Evolutionary conservation across 306 rosid species (phyloP), one percentile per base, ranked within the genome.

Genomic region (Acacia melanoxylon): DNA sequence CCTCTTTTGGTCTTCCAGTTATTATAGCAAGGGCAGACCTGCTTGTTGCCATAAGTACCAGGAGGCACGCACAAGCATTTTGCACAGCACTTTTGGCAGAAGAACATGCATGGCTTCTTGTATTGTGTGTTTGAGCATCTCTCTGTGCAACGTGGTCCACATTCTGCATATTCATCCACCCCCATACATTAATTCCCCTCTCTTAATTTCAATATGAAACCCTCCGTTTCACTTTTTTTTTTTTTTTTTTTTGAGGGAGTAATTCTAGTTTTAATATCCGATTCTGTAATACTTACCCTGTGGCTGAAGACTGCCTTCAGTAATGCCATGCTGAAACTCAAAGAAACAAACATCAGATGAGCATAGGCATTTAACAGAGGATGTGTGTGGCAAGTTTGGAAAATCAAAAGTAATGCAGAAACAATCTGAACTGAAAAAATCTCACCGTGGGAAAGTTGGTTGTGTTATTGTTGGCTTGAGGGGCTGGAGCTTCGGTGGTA

Each of bases 1-100:
- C 96, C 97, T 46, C 86, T 82, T 82, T 93, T 87, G 87, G 96
- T 91, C 91, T 93, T 93, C 97, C 97, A 90, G 77, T 91, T 86
- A 72, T 91, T 85, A 76, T 93, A 93, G 88, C 97, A 91, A 66
- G 97, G 96, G 68, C 96, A 93, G 2, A 81, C 76, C 62, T 90
- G 90, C 81, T 93, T 93, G 86, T 93, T 91, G 54, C 96, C 94
- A 48, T 91, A 93, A 31, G 91, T 85, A 20, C 97, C 96, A 1
- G 92, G 92, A 72, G 97, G 96, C 54, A 91, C 97, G 79, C 97
- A 91, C 83, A 93, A 70, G 76, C 97, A 93, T 78, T 82, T 89
- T 0, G 89, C 91, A 79, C 97, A 93, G 4, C 96, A 93, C 82
- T 93, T 91, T 9, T 87, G 63, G 82, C 94, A 91, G 85, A 90